phyloP scores from a whole-genome alignment of 139 green algal species.

The Pleodorina starrii region DNA sequence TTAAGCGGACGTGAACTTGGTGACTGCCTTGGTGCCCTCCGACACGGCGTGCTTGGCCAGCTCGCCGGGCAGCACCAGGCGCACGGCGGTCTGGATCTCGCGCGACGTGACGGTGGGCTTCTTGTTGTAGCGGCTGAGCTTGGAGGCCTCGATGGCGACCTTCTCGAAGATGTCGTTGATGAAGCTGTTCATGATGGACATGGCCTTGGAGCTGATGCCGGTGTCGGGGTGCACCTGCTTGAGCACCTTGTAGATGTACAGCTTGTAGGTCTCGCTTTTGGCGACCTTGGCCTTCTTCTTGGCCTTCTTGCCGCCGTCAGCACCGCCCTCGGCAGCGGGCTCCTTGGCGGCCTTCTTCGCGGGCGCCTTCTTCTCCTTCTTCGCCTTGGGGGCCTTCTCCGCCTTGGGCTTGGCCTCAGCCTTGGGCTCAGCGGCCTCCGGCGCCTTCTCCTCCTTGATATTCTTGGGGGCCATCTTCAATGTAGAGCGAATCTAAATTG shows the following conservation, averaged over 20 bases:
- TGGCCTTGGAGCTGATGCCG: slow-evolving; percentile 96
- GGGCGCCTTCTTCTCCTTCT: slow-evolving; percentile 14
- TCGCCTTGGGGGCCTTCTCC: background rate
- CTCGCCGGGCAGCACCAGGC: slow-evolving; percentile 91
- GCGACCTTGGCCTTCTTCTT: slow-evolving; percentile 28
- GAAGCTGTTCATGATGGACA: slow-evolving; percentile 99
- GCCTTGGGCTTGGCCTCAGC: background rate
- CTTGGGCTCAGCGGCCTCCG: background rate
- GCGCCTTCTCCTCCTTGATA: background rate
- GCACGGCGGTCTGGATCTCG: slow-evolving; percentile 93
- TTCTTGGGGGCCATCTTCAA: background rate
- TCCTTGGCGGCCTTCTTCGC: slow-evolving; percentile 17
- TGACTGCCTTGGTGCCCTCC: slow-evolving; percentile 93
- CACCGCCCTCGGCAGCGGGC: background rate
- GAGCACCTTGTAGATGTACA: slow-evolving; percentile 99
- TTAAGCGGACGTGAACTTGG: slow-evolving; percentile 83
- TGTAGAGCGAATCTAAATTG: too few species aligned
- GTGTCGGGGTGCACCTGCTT: slow-evolving; percentile 96
- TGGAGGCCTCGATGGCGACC: slow-evolving; percentile 85
- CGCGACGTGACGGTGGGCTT: slow-evolving; percentile 92
- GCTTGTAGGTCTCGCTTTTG: slow-evolving; percentile 93
- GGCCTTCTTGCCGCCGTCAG: background rate
- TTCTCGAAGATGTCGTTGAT: slow-evolving; percentile 96
- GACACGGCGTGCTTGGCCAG: slow-evolving; percentile 91
- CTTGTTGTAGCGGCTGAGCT: slow-evolving; percentile 88